phyloP scores from a whole-genome alignment of 371 early-diverging fungal genomes.

The Mortierella sp. region DNA sequence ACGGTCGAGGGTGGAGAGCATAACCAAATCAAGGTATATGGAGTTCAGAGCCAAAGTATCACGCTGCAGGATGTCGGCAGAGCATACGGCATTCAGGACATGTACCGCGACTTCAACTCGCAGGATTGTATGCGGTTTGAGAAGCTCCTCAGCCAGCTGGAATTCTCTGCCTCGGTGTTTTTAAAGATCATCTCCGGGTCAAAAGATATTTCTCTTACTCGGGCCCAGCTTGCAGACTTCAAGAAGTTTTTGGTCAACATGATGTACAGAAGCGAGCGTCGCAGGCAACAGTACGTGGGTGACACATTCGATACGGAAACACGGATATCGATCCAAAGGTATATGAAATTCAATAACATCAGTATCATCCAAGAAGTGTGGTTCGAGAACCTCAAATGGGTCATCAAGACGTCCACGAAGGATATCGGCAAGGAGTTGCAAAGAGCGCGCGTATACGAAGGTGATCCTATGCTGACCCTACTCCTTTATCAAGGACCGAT shows the following conservation, averaged over 20 bases:
- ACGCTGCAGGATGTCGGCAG: not conserved
- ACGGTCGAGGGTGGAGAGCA: constrained; percentile 2
- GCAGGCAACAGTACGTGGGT: constrained; percentile 17
- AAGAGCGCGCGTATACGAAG: not conserved
- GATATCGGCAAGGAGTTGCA: constrained; percentile 6
- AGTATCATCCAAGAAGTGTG: constrained; percentile 21
- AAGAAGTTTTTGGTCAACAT: constrained; percentile 33
- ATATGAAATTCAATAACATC: constrained; percentile 19
- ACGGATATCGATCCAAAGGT: not conserved
- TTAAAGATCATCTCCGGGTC: constrained; percentile 3
- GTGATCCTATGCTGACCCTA: too few relatives aligned
- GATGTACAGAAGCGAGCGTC: constrained; percentile 21
- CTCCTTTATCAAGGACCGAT: constrained; percentile 10
- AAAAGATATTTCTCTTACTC: constrained; percentile 15
- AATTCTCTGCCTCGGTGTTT: constrained; percentile 16
- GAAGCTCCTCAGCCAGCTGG: too few relatives aligned
- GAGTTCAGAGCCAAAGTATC: constrained; percentile 9
- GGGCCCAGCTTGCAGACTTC: constrained; percentile 13
- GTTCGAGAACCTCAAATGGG: constrained; percentile 41
- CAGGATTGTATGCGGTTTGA: constrained; percentile 36
- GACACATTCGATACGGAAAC: constrained; percentile 1
- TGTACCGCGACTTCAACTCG: constrained; percentile 21
- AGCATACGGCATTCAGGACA: constrained; percentile 14
- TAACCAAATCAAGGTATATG: constrained; percentile 24
- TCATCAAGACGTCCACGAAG: constrained; percentile 14